Base-by-base conservation (phyloP, 192 early-diverging fungal genomes). In the Gorgonomyces haynaldii region DNA sequence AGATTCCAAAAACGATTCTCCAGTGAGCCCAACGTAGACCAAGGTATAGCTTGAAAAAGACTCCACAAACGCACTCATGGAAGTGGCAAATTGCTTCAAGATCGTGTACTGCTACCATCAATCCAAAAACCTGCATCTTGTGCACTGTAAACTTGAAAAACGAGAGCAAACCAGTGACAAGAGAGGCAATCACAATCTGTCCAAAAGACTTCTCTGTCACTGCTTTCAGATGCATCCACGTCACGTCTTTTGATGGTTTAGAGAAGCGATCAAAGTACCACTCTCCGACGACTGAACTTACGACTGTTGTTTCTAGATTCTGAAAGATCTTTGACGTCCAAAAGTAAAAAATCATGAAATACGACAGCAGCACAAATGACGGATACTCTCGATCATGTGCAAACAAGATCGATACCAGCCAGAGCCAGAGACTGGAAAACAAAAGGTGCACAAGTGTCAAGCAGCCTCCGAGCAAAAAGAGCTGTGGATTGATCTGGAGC, bases 221-320 rank as follows among this genome's bases (percentile, higher is more conserved):
- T 5, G 23, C 39, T 32, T 60, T 50, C 26, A 72, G 56, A 37
- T 62, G 50, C 28, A 45, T 53, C 24, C 26, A 39, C 1, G 66
- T 68, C n/a, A n/a, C n/a, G 15, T 66, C 32, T 45, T 67, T 53
- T n/a, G 39, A 28, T 9, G 67, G 38, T 31, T 17, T 30, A 13
- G 61, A 42, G n/a, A 51, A 71, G 66, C 73, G 57, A 42, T 81
- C 72, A 43, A 88, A 88, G 54, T 85, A 88, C 85, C 85, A 88
- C 59, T 86, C 69, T 2, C 82, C 81, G 8, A 83, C 81, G 6
- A 83, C 76, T 5, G 78, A 75, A 5, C 81, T 64, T 38, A 88
- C 60, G 4, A 72, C 71, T 15, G 77, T 70, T 57, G 78, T 82
- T 58, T 85, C 81, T 13, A 85, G 57, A 43, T 82, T 81, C 22